These are phyloP conservation scores for Dryas integrifolia DNA, from an alignment of 331 rosid species.

Conservation along the genomic window DNA sequence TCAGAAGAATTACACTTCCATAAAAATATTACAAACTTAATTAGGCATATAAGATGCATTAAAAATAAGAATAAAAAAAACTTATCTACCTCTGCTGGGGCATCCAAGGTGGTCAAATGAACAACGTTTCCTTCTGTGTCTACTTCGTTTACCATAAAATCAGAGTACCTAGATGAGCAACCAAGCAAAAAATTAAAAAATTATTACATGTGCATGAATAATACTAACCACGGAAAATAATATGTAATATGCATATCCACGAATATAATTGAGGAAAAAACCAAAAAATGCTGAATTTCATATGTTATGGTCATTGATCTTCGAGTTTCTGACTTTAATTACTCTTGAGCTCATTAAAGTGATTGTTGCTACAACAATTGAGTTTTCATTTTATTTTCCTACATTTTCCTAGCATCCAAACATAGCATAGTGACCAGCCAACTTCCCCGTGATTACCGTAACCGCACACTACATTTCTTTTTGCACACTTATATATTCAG, in stretches of 20 bases:
- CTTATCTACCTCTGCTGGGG: slow-evolving; percentile 50
- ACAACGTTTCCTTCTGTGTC: slow-evolving; percentile 66
- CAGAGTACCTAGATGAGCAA: slow-evolving; percentile 69
- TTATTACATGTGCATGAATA: neutral
- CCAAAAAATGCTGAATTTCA: neutral
- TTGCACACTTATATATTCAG: neutral
- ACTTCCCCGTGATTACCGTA: neutral
- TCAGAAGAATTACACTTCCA: slow-evolving; percentile 7
- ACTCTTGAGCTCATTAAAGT: neutral
- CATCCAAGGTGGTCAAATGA: slow-evolving; percentile 63
- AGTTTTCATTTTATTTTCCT: neutral
- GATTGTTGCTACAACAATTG: neutral
- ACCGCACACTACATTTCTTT: neutral
- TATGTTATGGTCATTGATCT: neutral
- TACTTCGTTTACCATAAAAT: slow-evolving; percentile 90
- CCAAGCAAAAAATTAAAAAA: neutral
- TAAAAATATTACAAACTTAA: neutral
- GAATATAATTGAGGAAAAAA: neutral
- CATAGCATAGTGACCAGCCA: neutral
- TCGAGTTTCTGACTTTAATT: neutral
- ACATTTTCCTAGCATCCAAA: neutral
- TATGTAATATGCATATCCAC: neutral
- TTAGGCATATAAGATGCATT: neutral
- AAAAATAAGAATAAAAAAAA: slow-evolving; percentile 7
- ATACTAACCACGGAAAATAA: neutral